Percentiles rank a stretch among this genome's conserved stretches.
These are phyloP conservation scores for Pseudogymnoascus sp. DNA, from an alignment of 2,329 filamentous ascomycete species.

Conservation along the genomic window DNA sequence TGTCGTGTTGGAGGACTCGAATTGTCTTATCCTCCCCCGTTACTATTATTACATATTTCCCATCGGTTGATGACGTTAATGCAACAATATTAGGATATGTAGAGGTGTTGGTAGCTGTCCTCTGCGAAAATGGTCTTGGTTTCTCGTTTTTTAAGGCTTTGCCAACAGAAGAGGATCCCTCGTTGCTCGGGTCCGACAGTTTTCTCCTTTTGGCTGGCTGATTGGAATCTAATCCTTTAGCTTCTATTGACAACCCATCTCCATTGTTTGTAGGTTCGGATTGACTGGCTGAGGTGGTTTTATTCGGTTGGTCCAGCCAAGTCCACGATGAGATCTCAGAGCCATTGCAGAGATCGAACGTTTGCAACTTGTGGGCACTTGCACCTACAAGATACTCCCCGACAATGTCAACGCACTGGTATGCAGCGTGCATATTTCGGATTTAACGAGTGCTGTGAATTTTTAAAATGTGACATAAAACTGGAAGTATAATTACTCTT, in stretches of 20 bases:
- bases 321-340: slow-evolving; percentile 42
- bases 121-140: slow-evolving; percentile 18
- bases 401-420: slow-evolving; percentile 50
- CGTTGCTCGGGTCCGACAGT: slow-evolving; percentile 17
- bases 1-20: slow-evolving; percentile 65
- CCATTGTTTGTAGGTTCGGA: slow-evolving; percentile 14
- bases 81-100: slow-evolving; percentile 60
- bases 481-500: not conserved
- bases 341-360: slow-evolving; percentile 52
- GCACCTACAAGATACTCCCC: slow-evolving; percentile 61
- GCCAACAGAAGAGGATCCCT: not conserved
- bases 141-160: not conserved
- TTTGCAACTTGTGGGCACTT: slow-evolving; percentile 61
- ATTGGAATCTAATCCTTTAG: not conserved
- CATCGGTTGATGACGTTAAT: slow-evolving; percentile 53
- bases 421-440: slow-evolving; percentile 45
- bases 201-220: slow-evolving; percentile 28
- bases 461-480: not conserved
- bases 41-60: slow-evolving; percentile 63
- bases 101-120: slow-evolving; percentile 26
- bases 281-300: not conserved
- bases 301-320: slow-evolving; percentile 19
- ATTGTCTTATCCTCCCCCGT: slow-evolving; percentile 89
- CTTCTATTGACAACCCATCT: not conserved
- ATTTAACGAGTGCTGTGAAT: not conserved